Conservation (phyloP, 805 yeast genomes). For the Starmerella tilneyi region DNA sequence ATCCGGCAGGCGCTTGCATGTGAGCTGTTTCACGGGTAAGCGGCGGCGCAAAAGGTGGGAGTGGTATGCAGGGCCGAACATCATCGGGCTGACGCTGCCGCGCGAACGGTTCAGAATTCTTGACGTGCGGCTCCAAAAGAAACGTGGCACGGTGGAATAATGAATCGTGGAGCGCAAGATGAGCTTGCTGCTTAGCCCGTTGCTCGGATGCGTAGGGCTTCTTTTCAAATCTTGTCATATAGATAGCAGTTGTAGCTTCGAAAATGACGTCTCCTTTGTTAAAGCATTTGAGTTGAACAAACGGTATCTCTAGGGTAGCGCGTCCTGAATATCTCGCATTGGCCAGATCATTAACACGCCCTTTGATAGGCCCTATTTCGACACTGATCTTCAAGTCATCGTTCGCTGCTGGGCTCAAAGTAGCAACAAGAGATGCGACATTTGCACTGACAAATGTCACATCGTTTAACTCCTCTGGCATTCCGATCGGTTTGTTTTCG, state of each 20-base stretch:
- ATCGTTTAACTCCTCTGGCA: conserved; percentile 52
- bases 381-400: conserved; percentile 21
- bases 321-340: conserved; percentile 53
- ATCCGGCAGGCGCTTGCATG: not conserved
- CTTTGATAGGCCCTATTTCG: conserved; percentile 25
- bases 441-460: conserved; percentile 53
- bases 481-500: conserved; percentile 61
- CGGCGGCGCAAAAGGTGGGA: conserved; percentile 16
- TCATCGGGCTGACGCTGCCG: conserved; percentile 4
- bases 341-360: conserved; percentile 58
- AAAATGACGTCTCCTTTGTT: conserved; percentile 16
- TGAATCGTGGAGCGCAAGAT: conserved; percentile 61
- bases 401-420: conserved; percentile 6
- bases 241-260: conserved; percentile 47
- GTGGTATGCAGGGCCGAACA: conserved; percentile 13
- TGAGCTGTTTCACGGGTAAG: conserved; percentile 12
- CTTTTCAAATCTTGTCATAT: conserved; percentile 49
- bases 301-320: conserved; percentile 42
- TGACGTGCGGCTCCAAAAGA: conserved; percentile 34
- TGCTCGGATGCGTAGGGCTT: conserved; percentile 40
- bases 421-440: conserved; percentile 33
- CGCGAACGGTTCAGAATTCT: conserved; percentile 11
- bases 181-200: conserved; percentile 49
- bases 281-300: conserved; percentile 32
- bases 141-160: conserved; percentile 76